Base-by-base conservation (phyloP, 768 basidiomycete species). In the Boletus rubropictus region DNA sequence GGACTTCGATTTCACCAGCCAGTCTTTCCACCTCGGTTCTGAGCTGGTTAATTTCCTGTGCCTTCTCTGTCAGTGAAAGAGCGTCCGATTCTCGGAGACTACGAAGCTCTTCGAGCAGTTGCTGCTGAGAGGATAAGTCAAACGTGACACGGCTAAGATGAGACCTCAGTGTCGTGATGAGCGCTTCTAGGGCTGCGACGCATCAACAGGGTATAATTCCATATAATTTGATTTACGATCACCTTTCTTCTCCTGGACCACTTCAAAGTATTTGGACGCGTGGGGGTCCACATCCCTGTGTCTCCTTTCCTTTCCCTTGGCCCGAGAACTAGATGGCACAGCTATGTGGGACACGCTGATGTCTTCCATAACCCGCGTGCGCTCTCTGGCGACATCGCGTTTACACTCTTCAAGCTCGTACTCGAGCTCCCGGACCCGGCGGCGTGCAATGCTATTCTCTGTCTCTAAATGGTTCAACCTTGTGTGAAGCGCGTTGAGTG, bases 171-270 rank as follows among this genome's bases (percentile, higher is more conserved):
- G 82, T 82, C 3, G 72, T 63, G 42, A 94, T 84, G 6, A 95
- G 71, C 0, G 84, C 79, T 64, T 95, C 92, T 3, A 96, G 71
- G 14, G 88, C 92, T 94, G 33, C 12, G 7, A 58, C 46, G 24
- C 14, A 45, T 57, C 43, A 59, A 47, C n/a, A 44, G 39, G 12
- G 37, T 20, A 15, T 45, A 46, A 31, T 40, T 35, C 12, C 14
- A 6, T 1, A 37, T n/a, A 18, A 27, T n/a, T 27, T 32, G 25
- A 32, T 38, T 28, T n/a, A 9, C n/a, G 59, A 66, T 9, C 41
- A 91, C 90, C 89, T 74, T 89, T 89, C 64, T 93, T 93, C 64
- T 93, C 90, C 51, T 89, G 85, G 0, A 94, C 86, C 5, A 80
- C 85, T 53, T 88, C 84, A 47, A 76, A 75, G 54, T 92, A 90